Conservation (phyloP, 257 asterid species). For the Gentiana straminea region DNA sequence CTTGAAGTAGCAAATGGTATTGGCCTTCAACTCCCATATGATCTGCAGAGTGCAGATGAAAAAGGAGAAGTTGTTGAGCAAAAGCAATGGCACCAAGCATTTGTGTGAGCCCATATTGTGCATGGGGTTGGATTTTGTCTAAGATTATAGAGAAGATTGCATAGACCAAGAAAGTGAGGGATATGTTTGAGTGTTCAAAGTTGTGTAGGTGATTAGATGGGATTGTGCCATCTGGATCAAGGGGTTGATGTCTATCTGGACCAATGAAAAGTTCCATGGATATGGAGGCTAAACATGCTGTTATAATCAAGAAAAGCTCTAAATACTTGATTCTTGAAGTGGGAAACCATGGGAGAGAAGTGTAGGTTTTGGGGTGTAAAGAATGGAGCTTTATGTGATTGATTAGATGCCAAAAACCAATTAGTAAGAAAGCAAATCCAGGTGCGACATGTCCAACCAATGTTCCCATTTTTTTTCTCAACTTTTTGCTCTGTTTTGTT, state of each 20-base stretch:
- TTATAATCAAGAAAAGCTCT: constrained; percentile 48
- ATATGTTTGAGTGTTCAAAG: constrained; percentile 68
- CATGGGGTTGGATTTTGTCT: constrained; percentile 32
- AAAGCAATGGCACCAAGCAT: constrained; percentile 59
- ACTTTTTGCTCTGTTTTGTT: neutral
- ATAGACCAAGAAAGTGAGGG: constrained; percentile 49
- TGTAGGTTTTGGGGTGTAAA: constrained; percentile 45
- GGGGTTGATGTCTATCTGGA: constrained; percentile 38
- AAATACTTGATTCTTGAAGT: constrained; percentile 27
- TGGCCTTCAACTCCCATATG: constrained; percentile 81
- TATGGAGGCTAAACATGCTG: constrained; percentile 27
- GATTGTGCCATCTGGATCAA: constrained; percentile 39
- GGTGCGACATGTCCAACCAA: constrained; percentile 58
- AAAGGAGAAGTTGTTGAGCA: constrained; percentile 55
- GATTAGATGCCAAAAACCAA: constrained; percentile 76
- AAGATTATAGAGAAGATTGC: constrained; percentile 42
- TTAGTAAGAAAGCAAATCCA: constrained; percentile 50
- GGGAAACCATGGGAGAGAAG: constrained; percentile 62
- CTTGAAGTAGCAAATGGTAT: constrained; percentile 69
- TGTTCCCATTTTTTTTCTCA: constrained; percentile 32
- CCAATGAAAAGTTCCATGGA: constrained; percentile 42
- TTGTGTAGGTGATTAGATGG: constrained; percentile 47
- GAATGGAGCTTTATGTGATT: constrained; percentile 53
- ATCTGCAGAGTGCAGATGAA: constrained; percentile 74
- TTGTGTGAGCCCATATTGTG: constrained; percentile 32